Base-by-base conservation (phyloP, 306 rosid species). In the Dalbergia oliveri region DNA sequence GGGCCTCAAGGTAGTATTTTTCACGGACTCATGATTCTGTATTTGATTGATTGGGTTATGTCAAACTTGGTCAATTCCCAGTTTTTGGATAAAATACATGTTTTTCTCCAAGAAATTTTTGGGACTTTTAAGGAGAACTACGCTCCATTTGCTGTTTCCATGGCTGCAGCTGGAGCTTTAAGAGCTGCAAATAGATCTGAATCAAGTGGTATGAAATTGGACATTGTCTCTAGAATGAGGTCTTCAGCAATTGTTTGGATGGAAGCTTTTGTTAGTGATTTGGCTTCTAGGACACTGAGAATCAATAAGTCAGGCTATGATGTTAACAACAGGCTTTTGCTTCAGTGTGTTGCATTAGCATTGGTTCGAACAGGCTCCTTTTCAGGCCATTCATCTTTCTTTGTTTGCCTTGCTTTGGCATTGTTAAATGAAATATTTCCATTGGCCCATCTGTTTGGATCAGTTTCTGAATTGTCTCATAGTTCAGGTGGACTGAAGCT, bases 151-250 rank as follows among this genome's bases (percentile, higher is more conserved):
- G 85, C 91, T 31, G 87, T 84, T 86, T 89, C 88, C 61, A 91
- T 93, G 97, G 90, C 95, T 82, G 94, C 87, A 2, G 87, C 92
- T 65, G 99, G 99, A 75, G 89, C 82, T 56, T 82, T 94, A 70
- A 91, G 90, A 86, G 86, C 83, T 72, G 43, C 82, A 13, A 85
- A 85, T 83, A 85, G 82, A 60, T 78, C 77, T 54, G 50, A 65
- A 15, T 77, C 73, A 59, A 75, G 66, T 84, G 90, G 86, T 83
- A 62, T 71, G 23, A 87, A 79, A 44, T 37, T 74, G 31, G 90
- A 89, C 23, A 35, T 74, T 31, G 54, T 89, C 54, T 69, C 90
- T 16, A 71, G 73, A 83, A 81, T 82, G 53, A 86, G 89, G 72
- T 66, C 73, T 64, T 87, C 82, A 23, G 94, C 91, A 3, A 87